These are phyloP conservation scores for Penicillium decumbens DNA, from an alignment of 2,329 filamentous ascomycete species.

Conservation along the genomic window DNA sequence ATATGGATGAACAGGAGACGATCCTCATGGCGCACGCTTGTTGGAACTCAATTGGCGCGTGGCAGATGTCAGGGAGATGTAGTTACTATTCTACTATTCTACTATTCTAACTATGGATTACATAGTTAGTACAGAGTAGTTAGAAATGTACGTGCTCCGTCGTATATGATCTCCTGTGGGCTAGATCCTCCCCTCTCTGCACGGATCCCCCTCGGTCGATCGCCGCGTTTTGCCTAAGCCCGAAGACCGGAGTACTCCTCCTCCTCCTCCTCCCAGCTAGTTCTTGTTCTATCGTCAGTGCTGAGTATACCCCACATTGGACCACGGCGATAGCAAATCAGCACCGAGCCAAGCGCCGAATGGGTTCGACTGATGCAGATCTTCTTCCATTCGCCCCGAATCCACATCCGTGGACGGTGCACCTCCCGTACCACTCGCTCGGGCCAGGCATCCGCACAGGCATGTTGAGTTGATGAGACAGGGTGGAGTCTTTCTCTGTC, in stretches of 20 bases:
- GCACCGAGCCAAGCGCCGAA: neutral
- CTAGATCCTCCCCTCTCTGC: neutral
- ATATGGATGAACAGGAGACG: slow-evolving; percentile 28
- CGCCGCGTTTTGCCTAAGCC: neutral
- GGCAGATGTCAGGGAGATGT: slow-evolving; percentile 16
- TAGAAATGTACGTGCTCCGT: too few species aligned
- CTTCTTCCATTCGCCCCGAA: slow-evolving; percentile 11
- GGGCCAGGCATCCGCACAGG: slow-evolving; percentile 10
- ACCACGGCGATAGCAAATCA: neutral
- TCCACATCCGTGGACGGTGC: slow-evolving; percentile 20
- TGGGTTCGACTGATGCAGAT: neutral
- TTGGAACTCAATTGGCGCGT: slow-evolving; percentile 33
- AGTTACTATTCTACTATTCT: too few species aligned
- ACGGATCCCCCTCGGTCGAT: neutral
- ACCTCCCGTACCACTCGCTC: slow-evolving; percentile 19
- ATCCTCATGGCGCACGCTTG: slow-evolving; percentile 32
- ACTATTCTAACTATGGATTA: too few species aligned
- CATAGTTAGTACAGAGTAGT: too few species aligned
- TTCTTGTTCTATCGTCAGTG: too few species aligned
- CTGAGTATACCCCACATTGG: too few species aligned
- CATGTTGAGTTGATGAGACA: neutral
- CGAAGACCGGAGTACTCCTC: neutral
- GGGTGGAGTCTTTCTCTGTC: neutral
- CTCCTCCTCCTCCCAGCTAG: neutral
- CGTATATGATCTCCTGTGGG: neutral